These are phyloP conservation scores for Pythium utonaiense DNA, from an alignment of 352 stramenopile species.

Conservation along the genomic window DNA sequence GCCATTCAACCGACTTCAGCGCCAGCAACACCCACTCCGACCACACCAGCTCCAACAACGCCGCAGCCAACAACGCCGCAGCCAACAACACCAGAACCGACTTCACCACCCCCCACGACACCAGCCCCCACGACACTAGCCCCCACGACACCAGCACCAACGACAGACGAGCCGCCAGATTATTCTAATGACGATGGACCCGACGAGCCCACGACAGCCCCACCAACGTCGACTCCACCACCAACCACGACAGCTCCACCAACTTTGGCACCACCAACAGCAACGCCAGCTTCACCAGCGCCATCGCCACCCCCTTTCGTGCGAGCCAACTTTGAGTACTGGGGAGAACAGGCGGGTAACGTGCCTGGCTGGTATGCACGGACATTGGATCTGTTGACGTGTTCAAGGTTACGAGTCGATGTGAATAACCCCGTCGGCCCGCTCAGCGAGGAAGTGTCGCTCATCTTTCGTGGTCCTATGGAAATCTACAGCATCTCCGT, in stretches of 20 bases:
- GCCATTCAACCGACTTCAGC: not conserved
- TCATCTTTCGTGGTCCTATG: constrained; percentile 61
- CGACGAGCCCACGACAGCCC: not conserved
- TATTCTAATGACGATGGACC: not conserved
- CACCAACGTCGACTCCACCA: too few species aligned
- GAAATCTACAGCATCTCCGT: constrained; percentile 62
- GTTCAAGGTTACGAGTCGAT: not conserved
- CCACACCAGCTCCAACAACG: not conserved
- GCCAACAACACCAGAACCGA: not conserved
- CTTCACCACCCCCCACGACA: not conserved
- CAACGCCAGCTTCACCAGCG: not conserved
- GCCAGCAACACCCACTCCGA: not conserved
- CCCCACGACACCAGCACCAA: not conserved
- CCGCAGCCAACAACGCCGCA: too few species aligned
- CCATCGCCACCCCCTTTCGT: not conserved
- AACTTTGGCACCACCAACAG: not conserved
- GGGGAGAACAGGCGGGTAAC: constrained; percentile 15
- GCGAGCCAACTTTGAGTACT: constrained; percentile 17
- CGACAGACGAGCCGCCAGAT: not conserved
- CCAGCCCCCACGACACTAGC: not conserved
- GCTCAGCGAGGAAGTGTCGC: constrained; percentile 48
- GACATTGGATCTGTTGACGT: constrained; percentile 7
- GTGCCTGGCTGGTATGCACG: constrained; percentile 15
- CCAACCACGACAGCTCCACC: constrained; percentile 2
- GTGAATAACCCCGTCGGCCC: constrained; percentile 29